Conservation (phyloP, 1,284 basidiomycete species). For the Apiotrichum akiyoshidainum region DNA sequence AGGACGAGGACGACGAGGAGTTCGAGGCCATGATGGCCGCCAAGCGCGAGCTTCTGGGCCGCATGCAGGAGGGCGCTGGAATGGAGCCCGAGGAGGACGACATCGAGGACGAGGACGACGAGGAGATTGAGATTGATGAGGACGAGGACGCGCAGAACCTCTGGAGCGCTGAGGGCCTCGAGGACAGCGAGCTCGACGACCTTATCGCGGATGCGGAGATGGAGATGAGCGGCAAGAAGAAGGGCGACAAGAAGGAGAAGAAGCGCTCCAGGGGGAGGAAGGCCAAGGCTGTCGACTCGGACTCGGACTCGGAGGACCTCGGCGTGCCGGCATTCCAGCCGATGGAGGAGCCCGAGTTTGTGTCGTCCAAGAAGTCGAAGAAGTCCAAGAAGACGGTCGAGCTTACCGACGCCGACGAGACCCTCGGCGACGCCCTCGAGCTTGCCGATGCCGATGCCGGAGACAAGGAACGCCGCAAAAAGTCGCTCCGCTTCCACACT, state of each 20-base stretch:
- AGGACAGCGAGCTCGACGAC: conserved; percentile 45
- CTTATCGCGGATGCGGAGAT: conserved; percentile 39
- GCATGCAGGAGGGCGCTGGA: conserved; percentile 21
- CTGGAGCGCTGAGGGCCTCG: conserved; percentile 38
- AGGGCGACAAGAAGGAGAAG: conserved; percentile 30
- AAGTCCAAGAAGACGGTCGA: conserved; percentile 23
- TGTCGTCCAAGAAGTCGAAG: conserved; percentile 27
- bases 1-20: conserved; percentile 43
- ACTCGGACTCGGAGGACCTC: conserved; percentile 9
- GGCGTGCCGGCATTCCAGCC: conserved; percentile 37
- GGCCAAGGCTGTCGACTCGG: conserved; percentile 11
- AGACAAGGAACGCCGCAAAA: conserved; percentile 76
- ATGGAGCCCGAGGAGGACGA: conserved; percentile 21
- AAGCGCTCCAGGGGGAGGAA: conserved; percentile 50
- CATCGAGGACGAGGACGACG: conserved; percentile 7
- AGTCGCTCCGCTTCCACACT: conserved; percentile 84
- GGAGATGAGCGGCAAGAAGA: conserved; percentile 18
- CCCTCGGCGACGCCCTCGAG: conserved; percentile 70
- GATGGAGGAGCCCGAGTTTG: conserved; percentile 37
- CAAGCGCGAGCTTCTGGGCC: conserved; percentile 26
- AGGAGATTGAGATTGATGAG: conserved; percentile 21
- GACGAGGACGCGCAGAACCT: conserved; percentile 31
- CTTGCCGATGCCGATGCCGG: conserved; percentile 68
- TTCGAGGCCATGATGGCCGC: conserved; percentile 28
- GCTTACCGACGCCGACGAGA: conserved; percentile 54